Conservation (phyloP, 441 rosid species). For the Syzygium syzygioides region DNA sequence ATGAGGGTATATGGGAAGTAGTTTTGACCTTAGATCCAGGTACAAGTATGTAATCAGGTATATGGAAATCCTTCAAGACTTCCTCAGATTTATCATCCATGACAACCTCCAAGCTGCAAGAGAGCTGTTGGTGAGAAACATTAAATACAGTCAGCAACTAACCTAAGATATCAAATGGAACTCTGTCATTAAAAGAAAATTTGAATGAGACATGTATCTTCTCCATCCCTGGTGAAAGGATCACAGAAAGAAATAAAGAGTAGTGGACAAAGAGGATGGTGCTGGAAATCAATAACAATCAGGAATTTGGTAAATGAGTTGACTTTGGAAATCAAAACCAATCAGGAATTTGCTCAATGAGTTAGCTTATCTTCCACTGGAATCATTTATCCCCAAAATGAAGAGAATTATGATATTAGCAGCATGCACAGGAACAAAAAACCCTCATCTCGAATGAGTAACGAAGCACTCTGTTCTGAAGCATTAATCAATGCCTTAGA, state of each 20-base stretch:
- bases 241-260: not conserved
- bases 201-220: not conserved
- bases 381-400: not conserved
- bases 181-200: not conserved
- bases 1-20: conserved; percentile 16
- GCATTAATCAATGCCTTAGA: not conserved
- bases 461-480: not conserved
- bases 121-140: not conserved
- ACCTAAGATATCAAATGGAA: not conserved
- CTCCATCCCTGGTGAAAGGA: not conserved
- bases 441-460: not conserved
- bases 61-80: conserved; percentile 15
- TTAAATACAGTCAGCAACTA: not conserved
- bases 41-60: conserved; percentile 34
- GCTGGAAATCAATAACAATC: not conserved
- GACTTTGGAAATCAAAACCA: not conserved
- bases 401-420: not conserved
- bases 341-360: not conserved
- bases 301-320: too few species aligned
- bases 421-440: not conserved
- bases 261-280: not conserved
- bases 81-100: conserved; percentile 6
- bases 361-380: not conserved
- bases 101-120: conserved; percentile 20
- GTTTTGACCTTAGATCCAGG: conserved; percentile 13